Base-by-base conservation (phyloP, 805 yeast genomes). In the Candida succiphila region DNA sequence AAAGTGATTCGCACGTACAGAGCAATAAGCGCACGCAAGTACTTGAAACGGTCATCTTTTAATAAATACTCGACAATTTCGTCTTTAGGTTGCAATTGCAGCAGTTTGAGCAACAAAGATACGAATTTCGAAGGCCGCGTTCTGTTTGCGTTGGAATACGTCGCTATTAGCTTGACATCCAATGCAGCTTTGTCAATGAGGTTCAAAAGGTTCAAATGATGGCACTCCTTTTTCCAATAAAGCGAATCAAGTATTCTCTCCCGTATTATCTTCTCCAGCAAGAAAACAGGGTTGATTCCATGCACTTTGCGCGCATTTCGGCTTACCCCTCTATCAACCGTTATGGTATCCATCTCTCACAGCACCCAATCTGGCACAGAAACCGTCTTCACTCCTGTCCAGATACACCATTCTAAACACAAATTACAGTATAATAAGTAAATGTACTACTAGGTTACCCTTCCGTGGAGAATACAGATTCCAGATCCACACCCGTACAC, bases 21-120 rank as follows among this genome's bases (percentile, higher is more conserved):
- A 22, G 88, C 64, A 1, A 77, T 72, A 35, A 89, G 50, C 1
- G 83, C 79, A 1, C 81, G 73, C 31, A 85, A 54, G 48, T 86
- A 87, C 54, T 85, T 84, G 67, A 88, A 88, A 35, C 78, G 75
- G 32, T 63, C 58, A 44, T 88, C 92, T 2, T 52, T 52, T 10
- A 80, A 56, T 40, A 72, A 67, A 34, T 75, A 67, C 14, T 59
- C 48, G 2, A 83, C 48, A 4, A 84, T 72, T 4, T 74, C 82
- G 9, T 49, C 46, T 2, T 66, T 45, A 0, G 96, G 96, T 40
- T 74, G 74, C 14, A 92, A 54, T 52, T 89, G 94, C 4, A 88
- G 62, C 37, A 89, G 51, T 41, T 89, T 75, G 47, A 85, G 72
- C 23, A 86, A 53, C 29, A 94, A 64, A 48, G 94, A 78, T n/a